Conservation (phyloP, 1,284 basidiomycete genomes). For the Ganoderma lingzhi region DNA sequence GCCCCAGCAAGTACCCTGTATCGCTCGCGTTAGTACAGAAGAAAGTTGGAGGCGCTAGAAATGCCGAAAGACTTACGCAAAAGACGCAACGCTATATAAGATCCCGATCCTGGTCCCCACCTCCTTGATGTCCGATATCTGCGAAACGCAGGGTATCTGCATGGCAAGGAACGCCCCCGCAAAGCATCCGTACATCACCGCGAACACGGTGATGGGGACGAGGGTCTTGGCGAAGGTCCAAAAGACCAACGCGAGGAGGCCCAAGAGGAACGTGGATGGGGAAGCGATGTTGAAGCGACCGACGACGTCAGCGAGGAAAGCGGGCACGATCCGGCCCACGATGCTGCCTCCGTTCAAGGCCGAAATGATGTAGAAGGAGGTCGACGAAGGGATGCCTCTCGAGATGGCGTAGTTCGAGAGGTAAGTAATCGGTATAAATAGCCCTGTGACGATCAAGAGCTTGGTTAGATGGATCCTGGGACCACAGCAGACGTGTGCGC, state of each 20-base stretch:
- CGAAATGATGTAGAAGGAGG: conserved; percentile 37
- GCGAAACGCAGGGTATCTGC: conserved; percentile 41
- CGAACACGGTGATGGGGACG: conserved; percentile 55
- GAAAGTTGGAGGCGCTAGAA: no score
- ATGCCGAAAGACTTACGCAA: conserved; percentile 59
- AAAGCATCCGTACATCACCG: conserved; percentile 59
- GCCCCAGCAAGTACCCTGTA: conserved; percentile 63
- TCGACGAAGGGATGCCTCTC: conserved; percentile 15
- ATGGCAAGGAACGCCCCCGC: conserved; percentile 38
- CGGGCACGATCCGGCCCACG: conserved; percentile 40
- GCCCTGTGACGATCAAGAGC: conserved; percentile 11
- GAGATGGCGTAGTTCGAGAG: conserved; percentile 26
- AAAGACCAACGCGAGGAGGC: conserved; percentile 29
- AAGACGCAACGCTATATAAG: conserved; percentile 65
- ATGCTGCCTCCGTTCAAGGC: conserved; percentile 39
- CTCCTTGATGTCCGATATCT: conserved; percentile 55
- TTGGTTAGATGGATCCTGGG: not conserved
- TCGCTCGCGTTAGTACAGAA: not conserved
- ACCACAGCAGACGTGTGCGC: not conserved
- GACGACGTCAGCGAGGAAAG: conserved; percentile 37
- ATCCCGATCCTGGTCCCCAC: conserved; percentile 70
- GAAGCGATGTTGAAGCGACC: conserved; percentile 41
- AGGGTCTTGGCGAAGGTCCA: conserved; percentile 46
- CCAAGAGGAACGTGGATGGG: conserved; percentile 33
- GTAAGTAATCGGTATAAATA: conserved; percentile 37